Conservation (phyloP, 345 rosid species). For the Gossypium ekmanianum region DNA sequence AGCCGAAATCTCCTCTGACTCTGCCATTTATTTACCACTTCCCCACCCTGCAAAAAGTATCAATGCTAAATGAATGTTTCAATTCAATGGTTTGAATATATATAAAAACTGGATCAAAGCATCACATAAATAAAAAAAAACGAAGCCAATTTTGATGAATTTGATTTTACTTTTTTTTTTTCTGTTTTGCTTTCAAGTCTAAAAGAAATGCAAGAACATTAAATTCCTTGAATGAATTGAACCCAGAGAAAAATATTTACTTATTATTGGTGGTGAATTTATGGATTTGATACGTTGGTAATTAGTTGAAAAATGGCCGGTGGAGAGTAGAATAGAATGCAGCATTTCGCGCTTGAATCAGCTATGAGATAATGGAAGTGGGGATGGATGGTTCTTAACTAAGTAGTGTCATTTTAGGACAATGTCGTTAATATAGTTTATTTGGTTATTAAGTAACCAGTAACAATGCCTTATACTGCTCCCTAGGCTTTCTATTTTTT, state of each 20-base stretch:
- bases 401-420: background rate
- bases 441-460: background rate
- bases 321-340: background rate
- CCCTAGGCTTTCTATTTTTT: no score
- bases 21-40: slow-evolving; percentile 14
- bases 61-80: background rate
- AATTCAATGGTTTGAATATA: no score
- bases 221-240: background rate
- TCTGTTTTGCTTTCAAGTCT: background rate
- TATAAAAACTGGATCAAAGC: background rate
- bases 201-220: background rate
- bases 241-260: background rate
- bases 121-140: no score
- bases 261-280: background rate
- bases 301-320: slow-evolving; percentile 7
- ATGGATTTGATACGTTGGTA: background rate
- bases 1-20: slow-evolving; percentile 23
- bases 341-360: slow-evolving; percentile 16
- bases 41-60: background rate
- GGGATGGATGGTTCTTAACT: background rate
- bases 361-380: background rate
- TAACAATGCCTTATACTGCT: no score
- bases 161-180: background rate
- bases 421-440: background rate
- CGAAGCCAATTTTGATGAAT: background rate